Evolutionary conservation across 2,329 filamentous ascomycete species (phyloP), one percentile per base, ranked within the genome.

Genomic region (Magnaporthales sp.): DNA sequence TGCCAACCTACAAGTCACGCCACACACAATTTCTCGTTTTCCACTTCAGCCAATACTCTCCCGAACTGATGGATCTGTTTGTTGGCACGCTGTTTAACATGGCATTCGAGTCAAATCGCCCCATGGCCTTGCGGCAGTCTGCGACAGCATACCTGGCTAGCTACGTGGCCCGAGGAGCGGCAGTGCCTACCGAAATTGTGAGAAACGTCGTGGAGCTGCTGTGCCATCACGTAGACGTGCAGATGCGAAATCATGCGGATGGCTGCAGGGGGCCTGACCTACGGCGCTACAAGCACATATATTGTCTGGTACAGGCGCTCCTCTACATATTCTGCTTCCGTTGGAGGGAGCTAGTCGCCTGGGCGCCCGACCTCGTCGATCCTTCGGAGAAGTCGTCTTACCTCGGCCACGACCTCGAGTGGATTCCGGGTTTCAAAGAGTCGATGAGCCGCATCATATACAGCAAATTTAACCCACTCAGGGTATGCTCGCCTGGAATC

Each of bases 301-400:
- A 97, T 76, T 89, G 91, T 22, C 87, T 93, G 63, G 88, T 91
- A n/a, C 93, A 97, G 77, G 93, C 93, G 1, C 82, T 96, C 2
- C 85, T 97, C 27, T 97, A 97, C 80, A 94, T 96, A 68, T 97
- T 96, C 74, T 99, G 95, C 81, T 99, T 99, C 82, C 89, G 95
- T 66, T 99, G 95, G 95, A 90, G 92, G 68, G 94, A 98, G 73
- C 83, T 99, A 62, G 90, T 92, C 67, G 81, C 86, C 24, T 84
- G 85, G 1, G 85, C 84, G 3, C 81, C 85, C 1, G 83, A 88
- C 68, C 81, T 78, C 68, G 84, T 86, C 67, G 90, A 86, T 77
- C 85, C 80, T 69, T 90, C 86, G 67, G 87, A 89, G 68, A 80
- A 82, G 11, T 79, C 82, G 0, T 85, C 84, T 1, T 89, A 86